Conservation (phyloP, 2,329 filamentous ascomycete genomes). For the Botrytis tulipae region DNA sequence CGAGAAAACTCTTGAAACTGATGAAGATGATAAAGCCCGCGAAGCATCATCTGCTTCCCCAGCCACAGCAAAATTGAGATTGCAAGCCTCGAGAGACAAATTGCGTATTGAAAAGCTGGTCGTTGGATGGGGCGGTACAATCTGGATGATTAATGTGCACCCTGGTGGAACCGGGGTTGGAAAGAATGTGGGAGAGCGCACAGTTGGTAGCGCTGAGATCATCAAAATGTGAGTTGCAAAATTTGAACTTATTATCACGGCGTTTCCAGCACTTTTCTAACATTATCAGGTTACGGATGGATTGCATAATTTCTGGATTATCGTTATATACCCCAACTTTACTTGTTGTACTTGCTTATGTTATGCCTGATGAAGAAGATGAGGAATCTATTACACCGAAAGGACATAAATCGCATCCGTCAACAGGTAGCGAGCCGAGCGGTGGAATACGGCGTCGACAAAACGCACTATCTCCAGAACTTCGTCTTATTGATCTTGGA, state of each 20-base stretch:
- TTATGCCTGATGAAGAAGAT: conserved; percentile 62
- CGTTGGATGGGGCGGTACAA: conserved; percentile 92
- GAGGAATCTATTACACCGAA: conserved; percentile 39
- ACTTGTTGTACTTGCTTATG: conserved; percentile 88
- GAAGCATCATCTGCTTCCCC: conserved; percentile 42
- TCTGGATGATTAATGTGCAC: conserved; percentile 93
- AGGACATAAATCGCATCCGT: conserved; percentile 41
- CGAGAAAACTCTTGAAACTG: conserved; percentile 71
- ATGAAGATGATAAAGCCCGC: conserved; percentile 53
- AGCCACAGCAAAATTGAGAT: conserved; percentile 48
- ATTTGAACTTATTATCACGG: neutral
- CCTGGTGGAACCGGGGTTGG: conserved; percentile 67
- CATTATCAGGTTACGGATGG: conserved; percentile 72
- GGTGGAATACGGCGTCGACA: conserved; percentile 68
- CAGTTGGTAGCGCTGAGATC: conserved; percentile 80
- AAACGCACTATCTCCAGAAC: conserved; percentile 81
- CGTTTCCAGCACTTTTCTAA: conserved; percentile 31
- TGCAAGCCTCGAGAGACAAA: conserved; percentile 49
- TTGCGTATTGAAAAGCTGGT: conserved; percentile 72
- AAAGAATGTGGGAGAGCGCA: conserved; percentile 66
- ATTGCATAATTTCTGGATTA: conserved; percentile 96
- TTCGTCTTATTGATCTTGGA: conserved; percentile 84
- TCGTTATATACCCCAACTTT: conserved; percentile 92
- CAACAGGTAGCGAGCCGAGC: conserved; percentile 56
- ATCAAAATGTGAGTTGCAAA: conserved; percentile 75